Conservation (phyloP, 1,284 basidiomycete species). For the Cerrena zonata region DNA sequence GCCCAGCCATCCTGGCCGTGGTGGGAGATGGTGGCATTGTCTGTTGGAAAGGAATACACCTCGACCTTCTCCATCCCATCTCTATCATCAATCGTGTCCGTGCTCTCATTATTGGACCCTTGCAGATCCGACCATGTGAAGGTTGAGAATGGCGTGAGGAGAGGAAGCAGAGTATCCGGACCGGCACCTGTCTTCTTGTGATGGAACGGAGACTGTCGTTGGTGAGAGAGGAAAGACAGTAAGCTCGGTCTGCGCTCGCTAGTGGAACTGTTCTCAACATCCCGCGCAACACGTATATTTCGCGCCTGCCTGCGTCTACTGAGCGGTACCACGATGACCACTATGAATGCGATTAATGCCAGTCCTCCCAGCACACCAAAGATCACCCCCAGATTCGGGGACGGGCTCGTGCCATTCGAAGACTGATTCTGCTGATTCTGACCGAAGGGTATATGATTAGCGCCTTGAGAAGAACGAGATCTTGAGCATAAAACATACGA, state of each 20-base stretch:
- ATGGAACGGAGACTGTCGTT: conserved; percentile 18
- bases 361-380: conserved; percentile 23
- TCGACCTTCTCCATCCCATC: conserved; percentile 15
- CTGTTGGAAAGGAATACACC: conserved; percentile 14
- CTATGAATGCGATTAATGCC: conserved; percentile 19
- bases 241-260: conserved; percentile 1
- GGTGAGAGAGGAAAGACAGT: conserved; percentile 7
- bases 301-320: conserved; percentile 13
- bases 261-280: not conserved
- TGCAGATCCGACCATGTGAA: conserved; percentile 26
- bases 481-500: conserved; percentile 18
- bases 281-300: not conserved
- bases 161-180: conserved; percentile 21
- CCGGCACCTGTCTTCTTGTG: conserved; percentile 26
- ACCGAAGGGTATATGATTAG: conserved; percentile 19
- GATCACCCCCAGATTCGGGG: conserved; percentile 20
- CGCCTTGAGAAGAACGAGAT: conserved; percentile 19
- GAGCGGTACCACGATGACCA: conserved; percentile 19
- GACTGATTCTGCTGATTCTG: conserved; percentile 3
- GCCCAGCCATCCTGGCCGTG: conserved; percentile 1
- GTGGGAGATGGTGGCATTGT: conserved; percentile 15
- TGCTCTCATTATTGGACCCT: conserved; percentile 13
- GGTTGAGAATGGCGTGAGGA: conserved; percentile 24
- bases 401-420: conserved; percentile 4
- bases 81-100: conserved; percentile 4